Evolutionary conservation across 2,329 filamentous ascomycete species (phyloP), one percentile per base, ranked within the genome.

Genomic region (Lecanicillium sp.): DNA sequence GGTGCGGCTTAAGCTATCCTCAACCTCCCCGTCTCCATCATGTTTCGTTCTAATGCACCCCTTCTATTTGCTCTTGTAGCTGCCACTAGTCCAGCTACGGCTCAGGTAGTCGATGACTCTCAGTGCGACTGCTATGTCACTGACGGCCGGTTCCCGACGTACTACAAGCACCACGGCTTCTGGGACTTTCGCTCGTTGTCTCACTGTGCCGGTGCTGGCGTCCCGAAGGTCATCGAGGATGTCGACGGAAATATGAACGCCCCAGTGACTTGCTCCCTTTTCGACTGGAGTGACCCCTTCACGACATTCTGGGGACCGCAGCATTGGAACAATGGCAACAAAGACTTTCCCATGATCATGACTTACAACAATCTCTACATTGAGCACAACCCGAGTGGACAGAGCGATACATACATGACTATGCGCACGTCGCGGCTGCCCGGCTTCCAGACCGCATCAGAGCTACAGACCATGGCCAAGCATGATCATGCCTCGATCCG

Each of bases 361-460:
- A 64, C 67, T 1, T 60, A 59, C 32, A 69, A 63, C 55, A 70
- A 71, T 45, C 29, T 71, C 23, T 75, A 74, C 58, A 68, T 75
- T 41, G 67, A 73, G 54, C 52, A 60, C 30, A 71, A 69, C 52
- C 46, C 44, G 4, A 68, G 70, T 44, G 41, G 52, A 10, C 47
- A 52, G 4, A 60, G 58, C 40, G 60, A 67, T 4, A 75, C 72
- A 1, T 74, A 62, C 56, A 54, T 75, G 57, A 73, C 68, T 3
- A 64, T 76, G 61, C 67, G 73, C 24, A 75, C 73, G 2, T 60
- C 65, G 10, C 66, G 72, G 5, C 58, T 68, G 20, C 41, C 58
- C 4, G 54, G 59, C 5, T 74, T 72, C 52, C 72, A 75, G 54
- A 68, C 69, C 0, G 58, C 70, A 0, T 63, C 69, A 4, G 73